phyloP scores from a whole-genome alignment of 2,329 filamentous ascomycete species.

The Elsinoe batatas region DNA sequence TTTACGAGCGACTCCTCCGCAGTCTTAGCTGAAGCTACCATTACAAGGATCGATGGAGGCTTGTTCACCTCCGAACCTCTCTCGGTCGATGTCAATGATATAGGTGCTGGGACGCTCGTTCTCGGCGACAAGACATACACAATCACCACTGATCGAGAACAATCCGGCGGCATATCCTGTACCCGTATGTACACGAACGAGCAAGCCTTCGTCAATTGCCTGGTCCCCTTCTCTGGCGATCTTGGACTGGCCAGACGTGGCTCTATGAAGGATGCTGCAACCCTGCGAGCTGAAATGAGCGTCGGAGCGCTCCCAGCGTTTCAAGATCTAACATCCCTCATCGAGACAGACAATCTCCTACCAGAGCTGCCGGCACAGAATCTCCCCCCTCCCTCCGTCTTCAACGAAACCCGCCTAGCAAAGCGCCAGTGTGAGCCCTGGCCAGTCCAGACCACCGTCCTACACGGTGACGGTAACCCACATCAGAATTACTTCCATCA shows the following conservation, averaged over 20 bases:
- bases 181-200: not conserved
- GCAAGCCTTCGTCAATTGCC: not conserved
- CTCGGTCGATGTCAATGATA: not conserved
- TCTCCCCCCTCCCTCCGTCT: not conserved
- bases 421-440: not conserved
- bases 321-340: not conserved
- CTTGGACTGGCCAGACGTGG: not conserved
- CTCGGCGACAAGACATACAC: not conserved
- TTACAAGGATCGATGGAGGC: not conserved
- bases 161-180: not conserved
- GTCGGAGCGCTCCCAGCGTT: not conserved
- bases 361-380: not conserved
- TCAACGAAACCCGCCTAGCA: not conserved
- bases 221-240: not conserved
- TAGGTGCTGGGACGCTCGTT: not conserved
- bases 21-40: not conserved
- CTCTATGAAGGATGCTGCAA: not conserved
- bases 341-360: not conserved
- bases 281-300: not conserved
- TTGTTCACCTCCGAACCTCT: not conserved
- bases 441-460: not conserved
- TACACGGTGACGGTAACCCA: not conserved
- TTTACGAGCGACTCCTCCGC: not conserved
- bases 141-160: not conserved
- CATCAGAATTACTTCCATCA: conserved; percentile 1